Evolutionary conservation across 108 stramenopile species (phyloP).

Genomic region (Pseudonitzschia multiseries): DNA sequence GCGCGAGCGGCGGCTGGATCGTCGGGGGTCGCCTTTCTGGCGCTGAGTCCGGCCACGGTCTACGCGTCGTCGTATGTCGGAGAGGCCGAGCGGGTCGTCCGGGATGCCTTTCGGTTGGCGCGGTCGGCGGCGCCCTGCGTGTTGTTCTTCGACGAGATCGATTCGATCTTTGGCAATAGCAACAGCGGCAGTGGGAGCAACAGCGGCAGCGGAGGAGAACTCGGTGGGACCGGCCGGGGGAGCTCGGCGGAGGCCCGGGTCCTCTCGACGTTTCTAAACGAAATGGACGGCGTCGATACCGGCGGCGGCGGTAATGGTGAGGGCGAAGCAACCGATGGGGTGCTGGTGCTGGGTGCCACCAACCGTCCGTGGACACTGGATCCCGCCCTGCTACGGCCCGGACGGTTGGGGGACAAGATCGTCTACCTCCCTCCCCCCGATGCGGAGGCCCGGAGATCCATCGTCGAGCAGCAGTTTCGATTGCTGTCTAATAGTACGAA

Average conservation of each 20-base stretch:
- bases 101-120: conserved; percentile 91
- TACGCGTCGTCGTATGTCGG: conserved; percentile 96
- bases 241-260: conserved; percentile 85
- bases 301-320: conserved; percentile 31
- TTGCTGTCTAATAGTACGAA: neutral
- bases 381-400: conserved; percentile 74
- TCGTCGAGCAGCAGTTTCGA: conserved; percentile 75
- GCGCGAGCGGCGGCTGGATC: conserved; percentile 95
- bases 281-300: conserved; percentile 96
- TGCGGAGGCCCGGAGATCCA: conserved; percentile 75
- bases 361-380: conserved; percentile 84
- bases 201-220: conserved; percentile 53
- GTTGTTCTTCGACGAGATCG: conserved; percentile 99
- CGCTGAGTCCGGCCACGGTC: conserved; percentile 93
- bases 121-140: conserved; percentile 93
- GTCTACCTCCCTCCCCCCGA: conserved; percentile 96
- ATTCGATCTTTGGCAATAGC: conserved; percentile 82
- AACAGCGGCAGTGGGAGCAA: conserved; percentile 7
- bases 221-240: too few species aligned
- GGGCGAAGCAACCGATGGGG: conserved; percentile 85
- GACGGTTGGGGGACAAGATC: conserved; percentile 84
- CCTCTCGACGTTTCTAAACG: conserved; percentile 93
- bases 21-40: conserved; percentile 90
- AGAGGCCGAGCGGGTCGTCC: conserved; percentile 93
- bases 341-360: conserved; percentile 85